Conservation (phyloP, 1,139 yeast species). For the Arxiozyma slooffiae region DNA sequence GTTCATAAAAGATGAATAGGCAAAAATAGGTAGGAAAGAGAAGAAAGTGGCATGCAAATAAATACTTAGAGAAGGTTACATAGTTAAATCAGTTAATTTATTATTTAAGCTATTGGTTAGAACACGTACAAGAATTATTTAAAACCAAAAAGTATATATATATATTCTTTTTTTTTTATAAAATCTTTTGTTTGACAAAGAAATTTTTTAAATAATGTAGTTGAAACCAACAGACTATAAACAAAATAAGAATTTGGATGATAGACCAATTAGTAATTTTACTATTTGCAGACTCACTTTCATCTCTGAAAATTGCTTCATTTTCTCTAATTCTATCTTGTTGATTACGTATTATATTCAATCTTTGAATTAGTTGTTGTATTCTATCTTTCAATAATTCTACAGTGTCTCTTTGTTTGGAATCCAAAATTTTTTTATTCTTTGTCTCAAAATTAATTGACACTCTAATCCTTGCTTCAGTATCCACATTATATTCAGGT, state of each 20-base stretch:
- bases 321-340: constrained; percentile 43
- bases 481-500: constrained; percentile 41
- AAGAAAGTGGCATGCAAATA: no score
- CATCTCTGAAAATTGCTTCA: constrained; percentile 46
- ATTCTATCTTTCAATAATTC: constrained; percentile 36
- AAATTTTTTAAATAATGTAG: constrained; percentile 48
- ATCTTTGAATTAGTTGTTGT: constrained; percentile 38
- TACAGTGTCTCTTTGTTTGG: constrained; percentile 38
- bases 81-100: background rate
- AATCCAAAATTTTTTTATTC: constrained; percentile 39
- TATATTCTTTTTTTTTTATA: constrained; percentile 22
- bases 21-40: background rate
- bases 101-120: background rate
- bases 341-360: constrained; percentile 43
- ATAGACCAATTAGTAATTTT: constrained; percentile 48
- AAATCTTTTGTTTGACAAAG: constrained; percentile 53
- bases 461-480: constrained; percentile 34
- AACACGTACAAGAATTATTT: background rate
- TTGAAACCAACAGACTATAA: constrained; percentile 52
- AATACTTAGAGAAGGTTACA: background rate
- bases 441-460: constrained; percentile 43
- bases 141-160: background rate
- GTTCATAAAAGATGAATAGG: background rate
- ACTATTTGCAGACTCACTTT: constrained; percentile 44
- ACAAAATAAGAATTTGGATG: constrained; percentile 40